Base-by-base conservation (phyloP, 495 filamentous ascomycete species). In the Pyrenula massariospora region DNA sequence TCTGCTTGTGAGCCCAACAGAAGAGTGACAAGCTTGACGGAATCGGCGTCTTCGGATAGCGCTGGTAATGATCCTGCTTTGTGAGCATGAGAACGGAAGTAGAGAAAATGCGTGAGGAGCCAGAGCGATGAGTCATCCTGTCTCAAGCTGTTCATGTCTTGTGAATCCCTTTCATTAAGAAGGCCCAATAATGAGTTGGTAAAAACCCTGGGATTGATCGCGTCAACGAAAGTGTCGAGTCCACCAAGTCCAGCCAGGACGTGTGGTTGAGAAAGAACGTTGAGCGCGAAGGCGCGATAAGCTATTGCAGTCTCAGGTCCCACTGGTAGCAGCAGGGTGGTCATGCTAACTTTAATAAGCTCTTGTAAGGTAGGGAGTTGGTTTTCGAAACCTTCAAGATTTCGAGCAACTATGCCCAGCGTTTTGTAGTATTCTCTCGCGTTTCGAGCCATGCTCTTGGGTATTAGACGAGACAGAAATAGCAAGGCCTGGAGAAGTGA, bases 31-130 rank as follows among this genome's bases (percentile, higher is more conserved):
- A 87, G 78, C 50, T 74, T 72, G 22, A 89, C 72, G 63, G 85
- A 87, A 50, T 76, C 77, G 31, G 82, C 73, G 59, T 84, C 78
- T 42, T 42, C 31, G 31, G 31, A 42, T 42, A 42, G 15, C 15
- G 31, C 5, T 42, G 31, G 31, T 42, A 42, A 15, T 15, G 31
- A 42, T 5, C 31, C 31, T 42, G 15, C 15, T 53, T 62, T 60
- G 12, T 63, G 57, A 5, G 57, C 62, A 60, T 73, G 65, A 15
- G 80, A 77, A 59, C 86, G 81, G 50, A 95, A 80, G 61, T 79
- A 87, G 53, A 96, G 86, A 57, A 90, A 82, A 64, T 95, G 87
- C 21, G 86, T 78, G 52, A 96, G 70, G 21, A 98, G 74, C 86
- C 91, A 94, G 21, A 91, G 22, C 22, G 70, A 15, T 77, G 75